phyloP scores from a whole-genome alignment of 2,329 filamentous ascomycete species.

The Botrytis sinoallii region DNA sequence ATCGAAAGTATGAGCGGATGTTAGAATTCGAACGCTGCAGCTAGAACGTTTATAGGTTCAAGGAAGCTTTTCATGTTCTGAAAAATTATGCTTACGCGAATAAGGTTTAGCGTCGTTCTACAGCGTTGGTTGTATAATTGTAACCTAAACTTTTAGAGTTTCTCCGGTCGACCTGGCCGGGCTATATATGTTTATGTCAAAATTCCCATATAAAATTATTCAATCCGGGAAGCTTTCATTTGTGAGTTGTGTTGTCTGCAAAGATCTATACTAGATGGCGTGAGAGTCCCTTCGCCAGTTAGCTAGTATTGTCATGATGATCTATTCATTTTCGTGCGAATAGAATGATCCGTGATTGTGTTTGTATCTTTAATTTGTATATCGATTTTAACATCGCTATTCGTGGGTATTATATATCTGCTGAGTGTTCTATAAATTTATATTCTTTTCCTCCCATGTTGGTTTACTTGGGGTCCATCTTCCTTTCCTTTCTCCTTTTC shows the following conservation, averaged over 20 bases:
- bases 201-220: not conserved
- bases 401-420: not conserved
- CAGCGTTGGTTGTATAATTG: not conserved
- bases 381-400: not conserved
- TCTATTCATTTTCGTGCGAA: not conserved
- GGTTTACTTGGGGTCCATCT: not conserved
- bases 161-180: not conserved
- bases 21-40: not conserved
- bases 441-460: not conserved
- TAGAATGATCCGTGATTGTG: not conserved
- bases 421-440: not conserved
- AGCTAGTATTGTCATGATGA: not conserved
- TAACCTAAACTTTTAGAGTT: not conserved
- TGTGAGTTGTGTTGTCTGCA: not conserved
- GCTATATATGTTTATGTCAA: not conserved
- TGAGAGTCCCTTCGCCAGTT: not conserved
- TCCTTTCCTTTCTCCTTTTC: not conserved
- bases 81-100: conserved; percentile 10
- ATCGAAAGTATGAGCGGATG: not conserved
- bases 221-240: not conserved
- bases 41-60: not conserved
- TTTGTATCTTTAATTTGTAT: not conserved
- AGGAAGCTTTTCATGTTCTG: not conserved
- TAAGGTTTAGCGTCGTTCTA: conserved; percentile 4
- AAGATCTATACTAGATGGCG: not conserved